These are phyloP conservation scores for Hawksworthiomyces lignivorus DNA, from an alignment of 2,329 filamentous ascomycete species.

Conservation along the genomic window DNA sequence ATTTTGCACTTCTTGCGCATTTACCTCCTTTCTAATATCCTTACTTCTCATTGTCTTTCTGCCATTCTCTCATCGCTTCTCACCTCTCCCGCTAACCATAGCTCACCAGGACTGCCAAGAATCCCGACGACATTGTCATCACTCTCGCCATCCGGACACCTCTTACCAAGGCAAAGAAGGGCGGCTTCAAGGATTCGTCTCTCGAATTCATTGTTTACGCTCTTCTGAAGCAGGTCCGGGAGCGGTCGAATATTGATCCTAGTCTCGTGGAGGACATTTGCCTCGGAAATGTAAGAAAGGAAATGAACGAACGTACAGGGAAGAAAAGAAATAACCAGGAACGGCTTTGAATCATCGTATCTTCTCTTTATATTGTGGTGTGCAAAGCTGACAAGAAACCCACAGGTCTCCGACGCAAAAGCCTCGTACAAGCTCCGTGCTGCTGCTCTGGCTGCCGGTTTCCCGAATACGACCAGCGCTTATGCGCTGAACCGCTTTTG, in stretches of 20 bases:
- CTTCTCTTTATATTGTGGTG: no score
- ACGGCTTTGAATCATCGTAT: no score
- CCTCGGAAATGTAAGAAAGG: conserved; percentile 77
- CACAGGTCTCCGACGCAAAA: conserved; percentile 72
- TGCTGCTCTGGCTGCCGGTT: conserved; percentile 81
- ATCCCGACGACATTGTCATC: conserved; percentile 93
- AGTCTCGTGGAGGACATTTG: conserved; percentile 81
- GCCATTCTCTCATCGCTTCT: background rate
- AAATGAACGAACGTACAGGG: no score
- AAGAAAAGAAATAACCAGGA: no score
- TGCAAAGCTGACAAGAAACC: no score
- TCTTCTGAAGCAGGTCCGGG: conserved; percentile 66
- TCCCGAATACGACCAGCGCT: conserved; percentile 80
- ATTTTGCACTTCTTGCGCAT: no score
- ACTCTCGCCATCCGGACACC: conserved; percentile 87
- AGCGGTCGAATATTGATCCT: conserved; percentile 71
- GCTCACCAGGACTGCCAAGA: conserved; percentile 68
- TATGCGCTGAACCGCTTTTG: conserved; percentile 92
- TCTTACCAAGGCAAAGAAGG: conserved; percentile 80
- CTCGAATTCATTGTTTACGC: conserved; percentile 83
- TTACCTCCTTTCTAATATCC: background rate
- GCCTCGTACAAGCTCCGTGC: conserved; percentile 88
- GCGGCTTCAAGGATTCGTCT: conserved; percentile 88
- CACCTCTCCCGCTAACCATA: conserved; percentile 10
- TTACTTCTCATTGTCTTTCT: background rate